phyloP scores from a whole-genome alignment of 2,329 filamentous ascomycete genomes.

The Monilinia fructicola region DNA sequence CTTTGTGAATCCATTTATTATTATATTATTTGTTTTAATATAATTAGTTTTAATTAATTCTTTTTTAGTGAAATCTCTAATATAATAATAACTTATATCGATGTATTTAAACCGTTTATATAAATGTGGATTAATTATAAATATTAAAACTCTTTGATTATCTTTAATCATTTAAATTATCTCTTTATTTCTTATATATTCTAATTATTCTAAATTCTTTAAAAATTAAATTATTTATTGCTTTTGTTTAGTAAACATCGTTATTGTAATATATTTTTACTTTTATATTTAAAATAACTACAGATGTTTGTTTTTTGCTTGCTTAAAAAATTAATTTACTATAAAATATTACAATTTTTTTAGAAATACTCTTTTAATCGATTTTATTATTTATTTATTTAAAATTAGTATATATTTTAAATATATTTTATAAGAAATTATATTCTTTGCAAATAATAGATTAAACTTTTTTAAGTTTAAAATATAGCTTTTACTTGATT shows the following conservation, averaged over 20 bases:
- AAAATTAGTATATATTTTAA: neutral
- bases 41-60: neutral
- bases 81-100: neutral
- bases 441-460: neutral
- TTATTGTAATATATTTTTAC: no score
- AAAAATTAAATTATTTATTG: no score
- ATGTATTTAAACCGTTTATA: neutral
- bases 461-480: neutral
- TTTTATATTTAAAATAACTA: neutral
- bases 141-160: neutral
- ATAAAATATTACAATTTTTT: neutral
- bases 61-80: neutral
- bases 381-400: neutral
- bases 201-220: no score
- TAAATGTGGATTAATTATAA: neutral
- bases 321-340: neutral
- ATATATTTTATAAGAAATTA: neutral
- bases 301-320: neutral
- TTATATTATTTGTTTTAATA: neutral
- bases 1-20: neutral
- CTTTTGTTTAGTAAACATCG: no score
- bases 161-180: no score
- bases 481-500: neutral
- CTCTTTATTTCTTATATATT: no score
- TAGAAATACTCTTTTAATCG: neutral